Evolutionary conservation across 306 rosid genomes (phyloP), one percentile per base, ranked within the genome.

Genomic region (Fagus crenata): DNA sequence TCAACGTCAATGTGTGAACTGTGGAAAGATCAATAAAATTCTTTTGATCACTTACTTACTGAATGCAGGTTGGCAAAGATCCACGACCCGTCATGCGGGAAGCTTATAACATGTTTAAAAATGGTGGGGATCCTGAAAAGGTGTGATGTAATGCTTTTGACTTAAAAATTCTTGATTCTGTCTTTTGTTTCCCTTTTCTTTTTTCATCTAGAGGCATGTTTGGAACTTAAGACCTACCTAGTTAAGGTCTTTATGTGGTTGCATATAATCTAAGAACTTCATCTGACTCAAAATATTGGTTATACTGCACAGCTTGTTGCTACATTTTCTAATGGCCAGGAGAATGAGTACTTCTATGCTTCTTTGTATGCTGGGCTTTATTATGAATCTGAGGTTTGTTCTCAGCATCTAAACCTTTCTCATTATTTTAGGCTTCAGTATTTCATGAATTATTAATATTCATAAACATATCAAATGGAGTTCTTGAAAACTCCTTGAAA

Each of bases 91-190:
- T 90, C 78, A 92, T 94, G 98, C 74, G 88, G 58, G 91, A 85
- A 77, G 86, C 92, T 73, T 90, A 92, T 75, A 82, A 87, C 78
- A 85, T 94, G 96, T 92, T 92, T 70, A 94, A 83, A 86, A 90
- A 90, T 60, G 95, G 95, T 18, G 97, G 98, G 67, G 89, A 92
- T 81, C 98, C 97, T 37, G 92, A 90, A 69, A 86, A 90, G 90
- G 98, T 89, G 41, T 13, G 79, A 53, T 85, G 37, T 53, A 40
- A 53, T 54, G 12, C 71, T 75, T 75, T 35, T 67, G 37, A 8
- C 53, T 75, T 67, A 41, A 36, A 46, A 61, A 40, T 39, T 70
- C 43, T 42, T 49, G 7, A 39, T 12, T 5, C 4, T 7, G 28
- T 22, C 33, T 32, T 33, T 2, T 9, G 1, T 7, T 43, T 58